phyloP scores from a whole-genome alignment of 306 rosid genomes.

The Sechiopsis laciniata region DNA sequence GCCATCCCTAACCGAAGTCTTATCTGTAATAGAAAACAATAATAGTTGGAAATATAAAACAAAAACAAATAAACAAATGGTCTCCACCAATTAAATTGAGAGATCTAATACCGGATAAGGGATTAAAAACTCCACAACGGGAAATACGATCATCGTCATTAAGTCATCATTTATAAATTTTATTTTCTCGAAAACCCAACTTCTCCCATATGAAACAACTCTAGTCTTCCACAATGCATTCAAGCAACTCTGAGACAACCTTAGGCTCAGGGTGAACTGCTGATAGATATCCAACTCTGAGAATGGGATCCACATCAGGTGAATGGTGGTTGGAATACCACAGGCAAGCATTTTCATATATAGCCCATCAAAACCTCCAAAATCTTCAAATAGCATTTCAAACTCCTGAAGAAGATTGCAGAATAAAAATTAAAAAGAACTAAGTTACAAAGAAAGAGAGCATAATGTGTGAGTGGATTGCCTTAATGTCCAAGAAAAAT shows the following conservation, averaged over 20 bases:
- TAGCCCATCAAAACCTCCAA: conserved; percentile 93
- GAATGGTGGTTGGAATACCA: conserved; percentile 76
- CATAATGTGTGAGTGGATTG: conserved; percentile 26
- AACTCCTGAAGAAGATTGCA: conserved; percentile 49
- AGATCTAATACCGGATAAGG: conserved; percentile 58
- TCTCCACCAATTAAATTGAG: conserved; percentile 28
- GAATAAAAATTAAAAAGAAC: conserved; percentile 30
- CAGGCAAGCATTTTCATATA: conserved; percentile 85
- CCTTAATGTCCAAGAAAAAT: conserved; percentile 72
- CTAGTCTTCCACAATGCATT: conserved; percentile 53
- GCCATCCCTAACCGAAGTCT: conserved; percentile 81
- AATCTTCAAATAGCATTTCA: conserved; percentile 61
- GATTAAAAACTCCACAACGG: conserved; percentile 55
- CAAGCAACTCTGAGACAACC: conserved; percentile 44
- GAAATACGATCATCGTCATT: conserved; percentile 63
- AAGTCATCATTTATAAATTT: conserved; percentile 56
- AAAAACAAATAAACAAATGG: conserved; percentile 20
- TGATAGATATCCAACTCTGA: conserved; percentile 65
- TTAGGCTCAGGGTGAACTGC: conserved; percentile 50
- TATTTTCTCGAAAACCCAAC: conserved; percentile 41
- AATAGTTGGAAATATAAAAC: conserved; percentile 20
- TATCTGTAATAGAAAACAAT: conserved; percentile 40
- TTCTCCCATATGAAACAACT: conserved; percentile 35
- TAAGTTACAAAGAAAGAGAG: conserved; percentile 27
- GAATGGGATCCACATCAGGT: conserved; percentile 83